phyloP scores from a whole-genome alignment of 1,284 basidiomycete genomes.

The Ceraceosorus guamensis region DNA sequence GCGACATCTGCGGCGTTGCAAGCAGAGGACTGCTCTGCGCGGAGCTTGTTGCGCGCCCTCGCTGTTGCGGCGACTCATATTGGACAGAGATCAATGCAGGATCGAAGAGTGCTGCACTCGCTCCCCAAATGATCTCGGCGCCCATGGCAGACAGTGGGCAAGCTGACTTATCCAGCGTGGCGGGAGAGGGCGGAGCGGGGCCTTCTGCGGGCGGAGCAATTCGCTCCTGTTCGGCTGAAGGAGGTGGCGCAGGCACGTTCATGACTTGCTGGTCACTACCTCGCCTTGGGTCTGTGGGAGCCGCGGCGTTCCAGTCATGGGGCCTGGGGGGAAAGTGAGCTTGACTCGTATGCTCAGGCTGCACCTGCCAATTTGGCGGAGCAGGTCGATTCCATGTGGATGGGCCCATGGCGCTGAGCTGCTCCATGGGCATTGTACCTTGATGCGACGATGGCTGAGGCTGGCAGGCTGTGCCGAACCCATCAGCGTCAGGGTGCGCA shows the following conservation, averaged over 20 bases:
- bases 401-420: no score
- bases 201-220: slow-evolving; percentile 1
- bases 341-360: no score
- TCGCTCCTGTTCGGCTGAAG: not conserved
- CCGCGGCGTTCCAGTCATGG: not conserved
- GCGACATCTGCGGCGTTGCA: not conserved
- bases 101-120: slow-evolving; percentile 29
- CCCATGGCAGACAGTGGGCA: slow-evolving; percentile 37
- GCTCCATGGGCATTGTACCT: no score
- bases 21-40: not conserved
- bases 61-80: slow-evolving; percentile 6
- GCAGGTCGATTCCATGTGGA: no score
- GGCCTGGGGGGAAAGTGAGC: no score
- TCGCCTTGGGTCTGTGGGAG: not conserved
- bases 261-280: not conserved
- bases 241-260: not conserved
- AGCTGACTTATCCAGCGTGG: slow-evolving; percentile 34
- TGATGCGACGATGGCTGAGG: no score
- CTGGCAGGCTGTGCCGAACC: no score
- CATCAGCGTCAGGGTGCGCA: no score
- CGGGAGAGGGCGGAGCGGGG: slow-evolving; percentile 34
- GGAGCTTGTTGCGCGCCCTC: not conserved
- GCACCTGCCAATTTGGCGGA: no score
- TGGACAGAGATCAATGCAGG: slow-evolving; percentile 17
- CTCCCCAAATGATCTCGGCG: slow-evolving; percentile 42